These are phyloP conservation scores for Pleurotus salmoneostramineus DNA, from an alignment of 768 basidiomycete species.

Conservation along the genomic window DNA sequence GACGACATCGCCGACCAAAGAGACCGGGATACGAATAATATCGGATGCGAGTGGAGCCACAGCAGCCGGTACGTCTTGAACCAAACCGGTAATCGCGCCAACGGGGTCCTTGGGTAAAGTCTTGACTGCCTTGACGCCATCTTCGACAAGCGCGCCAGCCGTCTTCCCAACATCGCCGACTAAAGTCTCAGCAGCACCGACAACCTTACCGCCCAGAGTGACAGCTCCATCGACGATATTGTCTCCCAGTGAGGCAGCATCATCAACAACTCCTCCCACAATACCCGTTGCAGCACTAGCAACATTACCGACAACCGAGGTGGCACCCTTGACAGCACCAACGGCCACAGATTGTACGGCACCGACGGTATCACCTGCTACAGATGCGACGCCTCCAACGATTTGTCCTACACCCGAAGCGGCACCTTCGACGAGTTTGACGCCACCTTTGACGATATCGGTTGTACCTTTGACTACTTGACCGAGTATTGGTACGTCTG, in stretches of 20 bases:
- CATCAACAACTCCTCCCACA: background rate
- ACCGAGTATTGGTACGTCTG: background rate
- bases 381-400: background rate
- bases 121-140: conserved; percentile 2
- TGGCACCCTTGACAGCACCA: background rate
- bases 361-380: background rate
- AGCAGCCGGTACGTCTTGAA: background rate
- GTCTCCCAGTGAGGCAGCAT: background rate
- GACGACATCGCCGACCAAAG: background rate
- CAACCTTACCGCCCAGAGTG: background rate
- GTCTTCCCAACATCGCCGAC: background rate
- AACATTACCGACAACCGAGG: conserved; percentile 1
- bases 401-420: background rate
- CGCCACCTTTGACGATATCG: background rate
- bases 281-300: background rate
- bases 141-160: background rate
- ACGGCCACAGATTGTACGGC: background rate
- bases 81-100: conserved; percentile 8
- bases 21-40: background rate
- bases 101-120: conserved; percentile 10
- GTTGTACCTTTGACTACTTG: background rate
- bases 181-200: conserved; percentile 3
- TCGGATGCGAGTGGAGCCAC: conserved; percentile 2
- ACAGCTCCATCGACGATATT: background rate
- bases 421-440: background rate